Evolutionary conservation across 2,329 filamentous ascomycete species (phyloP).

Genomic region (Chalara sp.): DNA sequence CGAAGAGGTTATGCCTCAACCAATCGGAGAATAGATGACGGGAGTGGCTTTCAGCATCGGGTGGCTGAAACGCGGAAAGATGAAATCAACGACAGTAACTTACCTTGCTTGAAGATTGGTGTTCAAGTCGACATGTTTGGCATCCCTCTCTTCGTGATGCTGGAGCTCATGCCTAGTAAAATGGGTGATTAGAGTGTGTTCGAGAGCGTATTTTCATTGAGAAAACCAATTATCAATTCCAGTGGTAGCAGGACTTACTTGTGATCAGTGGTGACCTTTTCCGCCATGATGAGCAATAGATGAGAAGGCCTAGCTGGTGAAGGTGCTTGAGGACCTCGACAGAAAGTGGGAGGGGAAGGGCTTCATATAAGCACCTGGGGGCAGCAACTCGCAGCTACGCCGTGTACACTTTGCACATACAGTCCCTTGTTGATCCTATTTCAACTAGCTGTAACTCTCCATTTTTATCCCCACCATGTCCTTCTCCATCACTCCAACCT

Average conservation of each 20-base stretch:
- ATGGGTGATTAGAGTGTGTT: background rate
- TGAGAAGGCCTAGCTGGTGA: background rate
- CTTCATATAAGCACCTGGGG: background rate
- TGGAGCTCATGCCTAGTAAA: background rate
- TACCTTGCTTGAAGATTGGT: constrained; percentile 17
- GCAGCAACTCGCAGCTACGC: background rate
- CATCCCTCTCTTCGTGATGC: background rate
- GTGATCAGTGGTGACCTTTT: background rate
- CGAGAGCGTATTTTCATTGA: background rate
- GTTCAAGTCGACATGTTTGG: constrained; percentile 16
- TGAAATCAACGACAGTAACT: constrained; percentile 1
- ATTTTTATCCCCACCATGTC: background rate
- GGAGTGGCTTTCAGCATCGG: constrained; percentile 26
- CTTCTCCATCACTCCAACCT: constrained; percentile 3
- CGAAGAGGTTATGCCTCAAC: background rate
- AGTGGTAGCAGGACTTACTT: too few species aligned
- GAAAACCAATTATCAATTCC: background rate
- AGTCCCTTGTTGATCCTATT: too few species aligned
- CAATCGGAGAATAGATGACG: background rate
- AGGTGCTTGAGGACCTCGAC: background rate
- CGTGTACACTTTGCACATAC: background rate
- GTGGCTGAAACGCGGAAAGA: background rate
- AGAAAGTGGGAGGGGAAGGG: background rate
- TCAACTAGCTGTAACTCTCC: background rate
- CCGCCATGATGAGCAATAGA: background rate